Evolutionary conservation across 352 stramenopile species (phyloP).

Genomic region (Phytophthora ramorum): DNA sequence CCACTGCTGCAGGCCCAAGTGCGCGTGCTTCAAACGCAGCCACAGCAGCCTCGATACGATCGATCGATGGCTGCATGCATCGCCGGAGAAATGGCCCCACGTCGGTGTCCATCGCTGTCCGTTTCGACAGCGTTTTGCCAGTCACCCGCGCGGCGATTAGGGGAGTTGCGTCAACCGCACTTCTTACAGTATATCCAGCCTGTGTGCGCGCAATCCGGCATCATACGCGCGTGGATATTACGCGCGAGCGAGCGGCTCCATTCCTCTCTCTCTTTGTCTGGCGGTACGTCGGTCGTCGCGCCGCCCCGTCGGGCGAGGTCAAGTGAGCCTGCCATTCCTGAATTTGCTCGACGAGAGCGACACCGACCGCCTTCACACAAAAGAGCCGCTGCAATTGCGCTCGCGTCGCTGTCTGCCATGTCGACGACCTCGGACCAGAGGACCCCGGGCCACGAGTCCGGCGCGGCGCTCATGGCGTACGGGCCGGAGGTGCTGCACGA

Average conservation of each 20-base stretch:
- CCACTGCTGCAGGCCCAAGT: not conserved
- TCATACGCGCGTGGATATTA: slow-evolving; percentile 16
- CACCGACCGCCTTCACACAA: slow-evolving; percentile 10
- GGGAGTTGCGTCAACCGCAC: slow-evolving; percentile 24
- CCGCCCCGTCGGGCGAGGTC: not conserved
- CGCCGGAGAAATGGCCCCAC: too few relatives aligned
- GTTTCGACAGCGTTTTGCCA: slow-evolving; percentile 11
- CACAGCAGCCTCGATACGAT: not conserved
- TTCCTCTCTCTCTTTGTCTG: slow-evolving; percentile 4
- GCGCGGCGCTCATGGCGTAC: slow-evolving; percentile 31
- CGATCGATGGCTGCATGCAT: too few relatives aligned
- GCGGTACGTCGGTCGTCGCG: slow-evolving; percentile 8
- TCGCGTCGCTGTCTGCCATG: slow-evolving; percentile 4
- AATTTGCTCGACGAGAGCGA: slow-evolving; percentile 30
- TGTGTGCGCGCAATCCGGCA: slow-evolving; percentile 28
- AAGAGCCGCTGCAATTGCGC: not conserved
- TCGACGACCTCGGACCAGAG: slow-evolving; percentile 11
- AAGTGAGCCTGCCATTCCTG: slow-evolving; percentile 27
- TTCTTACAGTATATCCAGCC: slow-evolving; percentile 12
- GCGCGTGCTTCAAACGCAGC: not conserved
- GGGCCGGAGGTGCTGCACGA: slow-evolving; percentile 36
- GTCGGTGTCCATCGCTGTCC: not conserved
- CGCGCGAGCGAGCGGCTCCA: not conserved
- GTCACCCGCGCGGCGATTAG: slow-evolving; percentile 12
- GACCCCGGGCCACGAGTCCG: slow-evolving; percentile 23